A percentile compares a stretch with the other conserved stretches of the same genome.
These are phyloP conservation scores for Aquanectria penicillioides DNA, from an alignment of 2,329 filamentous ascomycete genomes.

Conservation along the genomic window DNA sequence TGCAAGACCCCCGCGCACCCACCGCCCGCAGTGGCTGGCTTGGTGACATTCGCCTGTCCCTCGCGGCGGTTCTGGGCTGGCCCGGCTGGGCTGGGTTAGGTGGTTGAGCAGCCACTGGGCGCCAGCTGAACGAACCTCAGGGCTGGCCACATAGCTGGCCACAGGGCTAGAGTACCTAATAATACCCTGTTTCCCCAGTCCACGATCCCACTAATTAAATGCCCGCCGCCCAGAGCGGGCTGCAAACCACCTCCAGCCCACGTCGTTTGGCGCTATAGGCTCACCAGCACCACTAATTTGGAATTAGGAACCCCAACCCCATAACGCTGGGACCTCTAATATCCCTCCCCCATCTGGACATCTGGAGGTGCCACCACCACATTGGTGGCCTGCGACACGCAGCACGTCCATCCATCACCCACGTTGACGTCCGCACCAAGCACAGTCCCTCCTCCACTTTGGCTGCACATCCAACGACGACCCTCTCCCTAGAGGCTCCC, in stretches of 20 bases:
- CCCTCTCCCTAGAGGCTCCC: neutral
- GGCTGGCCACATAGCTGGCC: slow-evolving; percentile 7
- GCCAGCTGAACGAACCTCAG: slow-evolving; percentile 11
- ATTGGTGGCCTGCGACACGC: neutral
- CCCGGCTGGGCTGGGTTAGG: neutral
- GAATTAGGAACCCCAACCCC: neutral
- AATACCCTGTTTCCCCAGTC: slow-evolving; percentile 4
- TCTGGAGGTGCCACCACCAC: neutral
- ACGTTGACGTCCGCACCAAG: neutral
- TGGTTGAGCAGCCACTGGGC: neutral
- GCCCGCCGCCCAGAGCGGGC: neutral
- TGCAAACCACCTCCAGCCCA: slow-evolving; percentile 3
- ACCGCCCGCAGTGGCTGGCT: slow-evolving; percentile 13
- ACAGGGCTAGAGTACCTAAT: slow-evolving; percentile 11
- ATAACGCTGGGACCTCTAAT: slow-evolving; percentile 9
- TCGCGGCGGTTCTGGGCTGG: too few species aligned
- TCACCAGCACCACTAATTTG: slow-evolving; percentile 1
- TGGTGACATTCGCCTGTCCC: slow-evolving; percentile 5
- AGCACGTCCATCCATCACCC: neutral
- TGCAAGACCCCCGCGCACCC: slow-evolving; percentile 3
- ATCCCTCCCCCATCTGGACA: slow-evolving; percentile 5
- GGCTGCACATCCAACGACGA: slow-evolving; percentile 1
- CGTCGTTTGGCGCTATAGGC: neutral
- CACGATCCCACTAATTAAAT: slow-evolving; percentile 16
- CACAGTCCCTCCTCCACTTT: slow-evolving; percentile 8